Evolutionary conservation across 495 filamentous ascomycete genomes (phyloP).

Genomic region (Talaromyces trachyspermus): DNA sequence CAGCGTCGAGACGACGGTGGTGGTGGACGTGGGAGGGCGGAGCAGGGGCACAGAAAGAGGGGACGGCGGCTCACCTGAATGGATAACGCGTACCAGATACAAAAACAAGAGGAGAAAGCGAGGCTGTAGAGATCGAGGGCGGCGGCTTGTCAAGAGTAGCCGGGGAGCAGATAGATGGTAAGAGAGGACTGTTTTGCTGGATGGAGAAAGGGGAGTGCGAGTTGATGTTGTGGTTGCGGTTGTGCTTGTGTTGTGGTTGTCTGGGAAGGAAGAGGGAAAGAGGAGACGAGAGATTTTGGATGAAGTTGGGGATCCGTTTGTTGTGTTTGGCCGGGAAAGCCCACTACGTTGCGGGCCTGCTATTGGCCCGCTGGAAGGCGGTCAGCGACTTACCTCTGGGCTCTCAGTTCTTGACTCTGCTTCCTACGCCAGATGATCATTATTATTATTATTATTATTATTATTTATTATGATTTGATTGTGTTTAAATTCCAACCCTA

Average conservation of each 20-base stretch:
- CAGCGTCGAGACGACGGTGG: neutral
- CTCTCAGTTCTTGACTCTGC: neutral
- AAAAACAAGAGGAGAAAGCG: conserved; percentile 12
- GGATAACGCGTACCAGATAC: conserved; percentile 18
- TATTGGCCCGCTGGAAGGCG: conserved; percentile 6
- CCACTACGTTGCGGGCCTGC: neutral
- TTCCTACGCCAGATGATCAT: too few relatives aligned
- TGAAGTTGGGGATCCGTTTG: too few relatives aligned
- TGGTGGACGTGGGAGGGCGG: conserved; percentile 11
- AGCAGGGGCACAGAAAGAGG: conserved; percentile 13
- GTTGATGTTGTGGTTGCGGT: conserved; percentile 22
- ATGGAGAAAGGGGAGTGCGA: conserved; percentile 20
- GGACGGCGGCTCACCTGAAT: conserved; percentile 14
- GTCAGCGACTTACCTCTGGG: neutral
- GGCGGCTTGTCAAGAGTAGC: too few relatives aligned
- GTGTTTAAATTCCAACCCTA: too few relatives aligned
- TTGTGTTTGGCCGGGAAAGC: conserved; percentile 4
- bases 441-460: too few relatives aligned
- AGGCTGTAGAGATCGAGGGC: conserved; percentile 9
- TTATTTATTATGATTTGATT: too few relatives aligned
- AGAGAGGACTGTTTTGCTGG: conserved; percentile 10
- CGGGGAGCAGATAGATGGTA: conserved; percentile 21
- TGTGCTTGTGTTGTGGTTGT: neutral
- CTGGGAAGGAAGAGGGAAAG: conserved; percentile 28
- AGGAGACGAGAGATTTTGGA: too few relatives aligned